Evolutionary conservation across 495 filamentous ascomycete genomes (phyloP), one percentile per base, ranked within the genome.

Genomic region (Annulohypoxylon stygium): DNA sequence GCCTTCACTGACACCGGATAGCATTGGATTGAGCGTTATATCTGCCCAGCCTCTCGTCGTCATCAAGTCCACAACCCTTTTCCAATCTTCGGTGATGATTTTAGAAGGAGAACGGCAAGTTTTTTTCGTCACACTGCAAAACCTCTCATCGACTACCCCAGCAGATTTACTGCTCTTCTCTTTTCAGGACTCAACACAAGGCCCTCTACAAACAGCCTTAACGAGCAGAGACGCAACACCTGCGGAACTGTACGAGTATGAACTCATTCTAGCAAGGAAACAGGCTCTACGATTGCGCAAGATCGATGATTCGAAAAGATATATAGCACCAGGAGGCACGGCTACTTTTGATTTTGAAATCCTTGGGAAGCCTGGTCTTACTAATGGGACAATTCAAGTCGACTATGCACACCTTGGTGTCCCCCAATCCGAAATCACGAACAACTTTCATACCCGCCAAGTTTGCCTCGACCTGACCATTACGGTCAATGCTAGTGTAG

Each of bases 401-500:
- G 93, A 97, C 80, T 97, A 97, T 78, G 91, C 90, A 4, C 80
- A 89, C 72, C 83, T 97, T 37, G 93, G 91, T 5, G 84, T 87
- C 33, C 83, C 90, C 16, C 85, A 85, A 18, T 83, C 84, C 12
- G 87, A 93, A 47, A 80, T 95, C 2, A 85, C 84, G n/a, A 89
- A 91, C 48, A 85, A 87, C 30, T 96, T 97, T 74, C 94, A 93
- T 76, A 97, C 95, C 14, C 88, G 95, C 55, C 92, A 95, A 72
- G 82, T 97, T 23, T 90, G 90, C 41, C 85, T 97, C 43, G 93
- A 93, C 8, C 81, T 98, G 58, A 93, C 92, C 0, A 86, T 97
- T 20, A 97, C 95, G 3, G 95, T 98, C 41, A 97, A 97, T 78
- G 93, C 94, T 11, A 94, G 93, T 75, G 84, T 97, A 18, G 92